phyloP scores from a whole-genome alignment of 2,329 filamentous ascomycete genomes.

The Aspergillus tanneri region DNA sequence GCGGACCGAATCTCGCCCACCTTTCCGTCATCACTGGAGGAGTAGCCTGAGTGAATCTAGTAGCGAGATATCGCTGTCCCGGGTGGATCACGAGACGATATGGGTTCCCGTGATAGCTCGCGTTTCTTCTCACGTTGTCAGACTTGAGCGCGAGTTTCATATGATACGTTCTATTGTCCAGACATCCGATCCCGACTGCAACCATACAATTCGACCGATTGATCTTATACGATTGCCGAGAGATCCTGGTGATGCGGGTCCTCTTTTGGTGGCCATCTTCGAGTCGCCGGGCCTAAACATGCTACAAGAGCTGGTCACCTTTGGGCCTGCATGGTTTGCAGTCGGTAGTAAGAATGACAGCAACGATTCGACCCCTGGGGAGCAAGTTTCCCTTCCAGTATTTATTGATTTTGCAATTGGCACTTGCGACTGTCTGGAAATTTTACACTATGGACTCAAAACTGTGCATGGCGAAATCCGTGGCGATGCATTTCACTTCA shows the following conservation, averaged over 20 bases:
- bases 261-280: conserved; percentile 78
- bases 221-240: conserved; percentile 72
- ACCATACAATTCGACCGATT: conserved; percentile 76
- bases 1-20: conserved; percentile 40
- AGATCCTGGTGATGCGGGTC: conserved; percentile 65
- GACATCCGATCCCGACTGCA: conserved; percentile 68
- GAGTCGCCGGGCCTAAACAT: conserved; percentile 74
- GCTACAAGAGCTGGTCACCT: conserved; percentile 67
- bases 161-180: conserved; percentile 71
- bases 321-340: conserved; percentile 73
- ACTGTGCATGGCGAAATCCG: conserved; percentile 89
- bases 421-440: conserved; percentile 79
- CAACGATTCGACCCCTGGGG: conserved; percentile 52
- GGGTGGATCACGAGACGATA: conserved; percentile 39
- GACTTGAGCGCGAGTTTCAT: conserved; percentile 84
- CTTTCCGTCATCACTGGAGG: conserved; percentile 47
- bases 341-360: conserved; percentile 49
- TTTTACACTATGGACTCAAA: conserved; percentile 84
- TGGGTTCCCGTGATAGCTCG: conserved; percentile 72
- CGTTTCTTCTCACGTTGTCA: conserved; percentile 75
- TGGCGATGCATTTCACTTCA: conserved; percentile 88
- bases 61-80: conserved; percentile 44
- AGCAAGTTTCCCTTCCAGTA: conserved; percentile 66
- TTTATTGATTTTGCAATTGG: conserved; percentile 93
- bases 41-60: conserved; percentile 54